Base-by-base conservation (phyloP, 164 flowering plant species). In the Brasenia schreberi region DNA sequence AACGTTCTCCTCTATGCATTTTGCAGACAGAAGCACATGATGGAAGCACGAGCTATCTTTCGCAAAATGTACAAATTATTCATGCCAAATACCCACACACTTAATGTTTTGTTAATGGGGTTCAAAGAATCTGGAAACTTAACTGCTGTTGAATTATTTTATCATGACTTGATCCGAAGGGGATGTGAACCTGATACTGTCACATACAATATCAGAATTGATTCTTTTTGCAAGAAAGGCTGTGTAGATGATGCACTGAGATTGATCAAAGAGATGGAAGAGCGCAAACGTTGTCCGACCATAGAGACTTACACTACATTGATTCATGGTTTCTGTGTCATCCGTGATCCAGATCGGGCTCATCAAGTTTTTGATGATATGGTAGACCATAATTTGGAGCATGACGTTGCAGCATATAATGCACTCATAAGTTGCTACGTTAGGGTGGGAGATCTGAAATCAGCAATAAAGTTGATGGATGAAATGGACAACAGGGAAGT, bases 271-370 rank as follows among this genome's bases (percentile, higher is more conserved):
- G 93, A 84, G 66, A 89, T 91, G 97, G 90, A 85, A 65, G 66
- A 43, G 59, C 64, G 18, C 11, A 70, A 73, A 59, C 70, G 60
- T 69, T 42, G 27, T 14, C 88, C 93, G 9, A 80, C 84, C 0
- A 27, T 89, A 42, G 82, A 87, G 77, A 89, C 85, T 44, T 69
- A 87, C 43, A 87, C 93, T 42, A 89, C 93, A 66, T 73, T 89
- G 78, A 84, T 91, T 61, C 96, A 89, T 74, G 97, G 96, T 3
- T 91, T 91, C 17, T 84, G 97, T 18, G 52, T 91, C 63, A 85
- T 71, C 66, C 81, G 80, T 2, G 84, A 89, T 64, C 33, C 71
- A 12, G n/a, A 27, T 2, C 75, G 73, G 67, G 93, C 97, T 0
- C 74, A 76, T 39, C 70, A 81, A 23, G 23, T 91, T 69, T 91